Evolutionary conservation across 23 red algal genomes (phyloP), one percentile per base, ranked within the genome.

Genomic region (Gracilaria domingensis): DNA sequence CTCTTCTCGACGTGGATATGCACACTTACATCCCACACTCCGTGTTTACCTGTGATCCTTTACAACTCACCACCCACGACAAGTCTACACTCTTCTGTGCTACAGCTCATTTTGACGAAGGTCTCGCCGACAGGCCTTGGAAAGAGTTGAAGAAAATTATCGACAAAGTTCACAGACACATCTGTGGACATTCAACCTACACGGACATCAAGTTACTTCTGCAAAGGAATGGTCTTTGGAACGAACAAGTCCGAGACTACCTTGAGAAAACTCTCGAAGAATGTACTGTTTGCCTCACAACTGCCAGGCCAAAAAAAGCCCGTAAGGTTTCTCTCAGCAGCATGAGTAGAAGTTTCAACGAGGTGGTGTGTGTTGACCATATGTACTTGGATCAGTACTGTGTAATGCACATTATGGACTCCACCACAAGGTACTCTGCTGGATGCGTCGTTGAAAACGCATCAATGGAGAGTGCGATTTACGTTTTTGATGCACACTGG

Each of bases 121-220:
- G 26, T 23, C 4, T 16, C 33, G 17, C 49, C 23, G 49, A 42
- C 11, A 39, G 1, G 18, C 32, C 12, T 12, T 77, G 72, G 72
- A 49, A 40, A 23, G 34, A 77, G n/a, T 0, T 44, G 0, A 77
- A 77, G 34, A 77, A 33, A 0, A 77, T 77, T 25, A 26, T 82
- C 30, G 79, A 82, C 18, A 82, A 82, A 23, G 55, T 58, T 7
- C 79, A 82, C 53, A 59, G 34, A 0, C 26, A 82, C 61, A 50
- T 82, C 7, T 82, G 79, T 60, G 79, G 79, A 12, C 79, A 37
- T 61, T 82, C 79, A 2, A 59, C 21, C 45, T 61, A 59, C 25
- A 28, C 48, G 20, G 48, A 82, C 12, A 82, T 82, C 24, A 61
- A 82, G 20, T 17, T 82, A 17, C 49, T 82, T 0, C 49, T 82